Conservation (phyloP, 139 green algal genomes). For the Haematococcus sp. region DNA sequence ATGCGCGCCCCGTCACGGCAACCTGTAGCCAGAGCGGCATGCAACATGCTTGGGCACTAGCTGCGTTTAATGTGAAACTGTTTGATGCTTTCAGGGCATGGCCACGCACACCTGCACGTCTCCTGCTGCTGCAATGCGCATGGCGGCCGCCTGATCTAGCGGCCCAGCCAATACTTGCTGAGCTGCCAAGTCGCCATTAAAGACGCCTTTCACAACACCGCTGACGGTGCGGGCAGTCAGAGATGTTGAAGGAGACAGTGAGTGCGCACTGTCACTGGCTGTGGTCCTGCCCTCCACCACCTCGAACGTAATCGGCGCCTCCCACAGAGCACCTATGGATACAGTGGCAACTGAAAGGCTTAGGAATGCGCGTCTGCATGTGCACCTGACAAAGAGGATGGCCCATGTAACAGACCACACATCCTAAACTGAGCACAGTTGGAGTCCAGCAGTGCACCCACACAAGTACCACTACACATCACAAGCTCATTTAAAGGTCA, state of each 20-base stretch:
- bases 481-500: not conserved
- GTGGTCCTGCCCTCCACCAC: not conserved
- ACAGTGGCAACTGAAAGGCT: not conserved
- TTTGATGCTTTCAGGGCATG: too few relatives aligned
- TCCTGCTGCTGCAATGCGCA: not conserved
- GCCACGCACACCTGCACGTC: not conserved
- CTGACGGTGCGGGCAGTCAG: not conserved
- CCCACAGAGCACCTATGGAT: not conserved
- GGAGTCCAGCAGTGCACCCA: too few relatives aligned
- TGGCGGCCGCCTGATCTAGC: not conserved
- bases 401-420: too few relatives aligned
- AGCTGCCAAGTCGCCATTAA: not conserved
- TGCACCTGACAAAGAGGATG: too few relatives aligned
- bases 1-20: slow-evolving; percentile 39
- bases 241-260: not conserved
- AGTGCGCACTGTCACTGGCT: not conserved
- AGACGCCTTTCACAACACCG: not conserved
- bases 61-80: too few relatives aligned
- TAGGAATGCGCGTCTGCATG: not conserved
- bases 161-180: not conserved
- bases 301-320: not conserved
- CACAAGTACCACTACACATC: too few relatives aligned
- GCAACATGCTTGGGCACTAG: too few relatives aligned
- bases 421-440: too few relatives aligned
- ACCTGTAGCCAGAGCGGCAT: too few relatives aligned